phyloP scores from a whole-genome alignment of 2,329 filamentous ascomycete species.

The Fusarium sp. region DNA sequence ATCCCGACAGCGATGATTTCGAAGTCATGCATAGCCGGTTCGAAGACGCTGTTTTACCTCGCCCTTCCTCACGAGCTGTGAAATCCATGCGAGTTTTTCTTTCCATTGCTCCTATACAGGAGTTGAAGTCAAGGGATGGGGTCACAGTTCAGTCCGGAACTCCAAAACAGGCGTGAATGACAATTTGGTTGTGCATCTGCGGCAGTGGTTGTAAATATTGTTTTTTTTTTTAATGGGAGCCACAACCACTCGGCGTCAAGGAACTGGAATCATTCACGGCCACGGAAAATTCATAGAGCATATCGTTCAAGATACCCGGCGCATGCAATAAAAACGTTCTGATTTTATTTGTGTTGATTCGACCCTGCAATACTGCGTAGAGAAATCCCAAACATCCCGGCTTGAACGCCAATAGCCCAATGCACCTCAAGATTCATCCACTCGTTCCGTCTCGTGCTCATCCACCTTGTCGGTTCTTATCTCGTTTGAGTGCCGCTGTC shows the following conservation, averaged over 20 bases:
- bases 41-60: conserved; percentile 64
- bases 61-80: conserved; percentile 58
- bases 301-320: conserved; percentile 39
- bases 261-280: conserved; percentile 5
- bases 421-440: conserved; percentile 18
- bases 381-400: conserved; percentile 34
- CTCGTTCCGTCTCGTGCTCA: neutral
- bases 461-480: neutral
- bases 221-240: neutral
- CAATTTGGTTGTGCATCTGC: neutral
- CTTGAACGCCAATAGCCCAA: conserved; percentile 40
- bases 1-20: conserved; percentile 61
- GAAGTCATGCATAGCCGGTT: conserved; percentile 70
- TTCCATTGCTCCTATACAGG: conserved; percentile 64
- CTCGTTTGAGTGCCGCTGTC: neutral
- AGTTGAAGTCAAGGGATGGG: conserved; percentile 64
- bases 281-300: conserved; percentile 5
- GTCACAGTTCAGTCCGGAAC: conserved; percentile 62
- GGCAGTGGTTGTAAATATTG: neutral
- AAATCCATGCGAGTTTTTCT: conserved; percentile 73
- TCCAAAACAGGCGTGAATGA: conserved; percentile 38
- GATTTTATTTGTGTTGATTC: conserved; percentile 35
- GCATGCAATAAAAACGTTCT: conserved; percentile 24
- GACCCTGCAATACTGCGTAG: conserved; percentile 29
- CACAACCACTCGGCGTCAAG: conserved; percentile 20